These are phyloP conservation scores for Cyclospora cayetanensis DNA, from an alignment of 169 alveolate species.

Conservation along the genomic window DNA sequence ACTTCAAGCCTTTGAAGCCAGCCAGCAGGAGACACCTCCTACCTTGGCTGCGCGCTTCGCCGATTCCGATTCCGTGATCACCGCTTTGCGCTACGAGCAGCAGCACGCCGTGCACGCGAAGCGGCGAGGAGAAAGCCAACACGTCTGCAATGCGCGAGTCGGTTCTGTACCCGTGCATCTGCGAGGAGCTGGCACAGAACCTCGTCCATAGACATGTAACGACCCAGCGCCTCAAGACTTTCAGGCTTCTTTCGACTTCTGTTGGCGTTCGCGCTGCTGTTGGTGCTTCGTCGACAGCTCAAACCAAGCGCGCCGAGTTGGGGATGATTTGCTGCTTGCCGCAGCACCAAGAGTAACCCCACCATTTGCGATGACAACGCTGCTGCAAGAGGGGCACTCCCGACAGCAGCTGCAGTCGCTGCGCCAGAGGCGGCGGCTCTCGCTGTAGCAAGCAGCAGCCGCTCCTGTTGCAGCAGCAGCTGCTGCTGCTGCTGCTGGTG, in stretches of 20 bases:
- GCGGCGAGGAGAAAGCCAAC: too few species aligned
- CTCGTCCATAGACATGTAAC: slow-evolving; percentile 68
- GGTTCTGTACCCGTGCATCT: slow-evolving; percentile 63
- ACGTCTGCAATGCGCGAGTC: too few species aligned
- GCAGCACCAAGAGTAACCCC: slow-evolving; percentile 69
- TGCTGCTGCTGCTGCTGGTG: slow-evolving; percentile 45
- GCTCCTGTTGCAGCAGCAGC: slow-evolving; percentile 18
- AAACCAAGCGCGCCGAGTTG: slow-evolving; percentile 78
- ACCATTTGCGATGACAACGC: slow-evolving; percentile 68
- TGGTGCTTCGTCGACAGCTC: slow-evolving; percentile 43
- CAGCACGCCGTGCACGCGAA: too few species aligned
- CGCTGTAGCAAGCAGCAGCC: background rate
- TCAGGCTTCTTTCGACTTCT: background rate
- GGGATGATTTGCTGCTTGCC: slow-evolving; percentile 79
- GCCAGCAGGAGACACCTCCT: too few species aligned
- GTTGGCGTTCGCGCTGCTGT: background rate
- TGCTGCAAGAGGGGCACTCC: background rate
- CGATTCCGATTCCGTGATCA: too few species aligned
- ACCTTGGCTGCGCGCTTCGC: too few species aligned
- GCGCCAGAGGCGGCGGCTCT: background rate
- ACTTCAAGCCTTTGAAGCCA: background rate
- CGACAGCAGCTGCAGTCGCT: background rate
- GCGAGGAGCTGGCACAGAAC: slow-evolving; percentile 55
- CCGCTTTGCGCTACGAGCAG: too few species aligned
- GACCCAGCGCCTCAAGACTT: background rate